Conservation (phyloP, 2,329 filamentous ascomycete genomes). For the Diplodia mutila region DNA sequence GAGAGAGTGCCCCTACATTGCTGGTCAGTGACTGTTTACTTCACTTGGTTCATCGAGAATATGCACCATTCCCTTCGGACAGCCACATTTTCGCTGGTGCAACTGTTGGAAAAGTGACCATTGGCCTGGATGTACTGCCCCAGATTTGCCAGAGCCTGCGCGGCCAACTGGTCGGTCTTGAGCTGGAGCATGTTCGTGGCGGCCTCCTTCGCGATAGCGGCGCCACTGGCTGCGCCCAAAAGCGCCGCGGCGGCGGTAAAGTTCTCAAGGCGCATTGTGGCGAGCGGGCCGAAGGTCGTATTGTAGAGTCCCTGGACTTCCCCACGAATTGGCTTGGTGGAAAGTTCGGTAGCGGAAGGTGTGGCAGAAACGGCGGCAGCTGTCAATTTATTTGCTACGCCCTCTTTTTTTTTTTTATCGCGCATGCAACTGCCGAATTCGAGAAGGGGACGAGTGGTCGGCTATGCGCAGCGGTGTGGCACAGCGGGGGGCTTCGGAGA, state of each 20-base stretch:
- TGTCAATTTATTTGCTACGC: slow-evolving; percentile 17
- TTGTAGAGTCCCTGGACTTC: not conserved
- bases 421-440: not conserved
- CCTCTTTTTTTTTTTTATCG: not conserved
- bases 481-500: slow-evolving; percentile 7
- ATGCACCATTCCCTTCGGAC: slow-evolving; percentile 51
- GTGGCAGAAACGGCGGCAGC: slow-evolving; percentile 1
- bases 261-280: slow-evolving; percentile 13
- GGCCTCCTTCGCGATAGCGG: slow-evolving; percentile 7
- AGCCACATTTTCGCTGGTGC: slow-evolving; percentile 44
- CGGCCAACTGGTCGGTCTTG: slow-evolving; percentile 41
- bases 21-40: slow-evolving; percentile 20
- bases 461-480: slow-evolving; percentile 2
- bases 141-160: slow-evolving; percentile 40
- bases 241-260: not conserved
- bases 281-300: not conserved
- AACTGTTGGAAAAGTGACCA: slow-evolving; percentile 36
- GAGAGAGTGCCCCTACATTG: slow-evolving; percentile 33
- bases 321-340: not conserved
- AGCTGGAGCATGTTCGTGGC: not conserved
- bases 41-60: not conserved
- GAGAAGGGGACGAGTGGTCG: not conserved
- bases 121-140: slow-evolving; percentile 34
- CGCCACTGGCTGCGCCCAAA: slow-evolving; percentile 4
- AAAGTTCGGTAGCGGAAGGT: not conserved